phyloP scores from a whole-genome alignment of 768 basidiomycete species.

The Trametes cingulata region DNA sequence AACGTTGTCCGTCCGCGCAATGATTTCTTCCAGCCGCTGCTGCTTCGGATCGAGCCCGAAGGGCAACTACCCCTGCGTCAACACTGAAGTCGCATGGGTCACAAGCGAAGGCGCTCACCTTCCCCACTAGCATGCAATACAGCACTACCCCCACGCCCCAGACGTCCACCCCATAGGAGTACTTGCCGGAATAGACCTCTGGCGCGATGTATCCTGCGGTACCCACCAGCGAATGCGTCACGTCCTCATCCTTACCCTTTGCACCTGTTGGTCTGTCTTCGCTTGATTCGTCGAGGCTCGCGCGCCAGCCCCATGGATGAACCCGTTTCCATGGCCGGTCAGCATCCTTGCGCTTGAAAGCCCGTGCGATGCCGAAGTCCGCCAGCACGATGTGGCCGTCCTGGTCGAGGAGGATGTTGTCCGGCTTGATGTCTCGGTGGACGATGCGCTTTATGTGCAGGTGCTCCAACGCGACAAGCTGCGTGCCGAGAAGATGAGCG shows the following conservation, averaged over 20 bases:
- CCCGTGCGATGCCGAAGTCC: conserved; percentile 28
- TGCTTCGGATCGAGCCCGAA: conserved; percentile 19
- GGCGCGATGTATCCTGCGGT: conserved; percentile 51
- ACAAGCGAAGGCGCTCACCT: conserved; percentile 12
- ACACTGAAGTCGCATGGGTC: too few relatives aligned
- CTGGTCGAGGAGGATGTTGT: conserved; percentile 29
- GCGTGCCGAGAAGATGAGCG: background rate
- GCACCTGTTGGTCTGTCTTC: background rate
- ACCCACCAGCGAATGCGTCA: conserved; percentile 28
- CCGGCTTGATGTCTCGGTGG: conserved; percentile 35
- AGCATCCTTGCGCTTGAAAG: conserved; percentile 24
- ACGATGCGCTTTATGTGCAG: conserved; percentile 27
- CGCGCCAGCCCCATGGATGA: conserved; percentile 4
- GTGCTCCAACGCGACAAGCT: conserved; percentile 25
- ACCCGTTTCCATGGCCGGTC: conserved; percentile 16
- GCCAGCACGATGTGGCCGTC: conserved; percentile 27
- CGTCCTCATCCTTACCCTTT: conserved; percentile 1
- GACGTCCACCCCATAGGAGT: conserved; percentile 46
- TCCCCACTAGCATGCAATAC: conserved; percentile 26
- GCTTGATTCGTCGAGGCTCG: background rate
- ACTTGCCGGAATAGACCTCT: conserved; percentile 45
- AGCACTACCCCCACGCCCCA: conserved; percentile 49
- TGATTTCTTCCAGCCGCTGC: conserved; percentile 14
- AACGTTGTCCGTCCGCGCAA: conserved; percentile 10
- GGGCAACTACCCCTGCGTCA: conserved; percentile 8